Base-by-base conservation (phyloP, 2,329 filamentous ascomycete species). In the Shiraia sp. region DNA sequence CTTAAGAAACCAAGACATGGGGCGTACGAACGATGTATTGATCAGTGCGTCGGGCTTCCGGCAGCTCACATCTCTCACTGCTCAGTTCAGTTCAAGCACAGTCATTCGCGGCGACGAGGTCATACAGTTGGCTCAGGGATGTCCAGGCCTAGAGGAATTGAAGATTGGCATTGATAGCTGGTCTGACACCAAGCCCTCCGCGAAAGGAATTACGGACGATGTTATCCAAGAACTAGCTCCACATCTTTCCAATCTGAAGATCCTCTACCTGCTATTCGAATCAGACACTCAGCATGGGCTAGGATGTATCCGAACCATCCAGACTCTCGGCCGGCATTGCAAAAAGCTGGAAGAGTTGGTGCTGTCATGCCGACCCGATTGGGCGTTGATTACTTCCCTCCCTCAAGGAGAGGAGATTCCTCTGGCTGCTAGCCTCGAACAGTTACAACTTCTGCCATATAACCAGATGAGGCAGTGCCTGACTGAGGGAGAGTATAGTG, bases 11-110 rank as follows among this genome's bases (percentile, higher is more conserved):
- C 26, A 29, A 6, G 26, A 29, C 26, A 29, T 29, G 26, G 26
- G 26, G 26, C 26, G 26, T 29, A 29, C 26, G 26, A 29, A 29
- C 26, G 26, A 29, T 29, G 26, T 29, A 29, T 29, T 29, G 26
- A 29, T 29, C 26, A 29, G 26, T 29, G 26, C 26, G 26, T 29
- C 26, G 26, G 26, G 26, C 26, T 29, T 29, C 14, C 26, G 26
- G 26, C 26, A 29, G 26, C 26, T 29, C 26, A 29, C 26, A 29
- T 29, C 26, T 29, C 14, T 29, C 26, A 29, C 26, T 29, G 26
- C 26, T 29, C 26, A 29, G 14, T 14, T 29, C 26, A 29, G 26
- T 29, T 29, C 26, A 14, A 29, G 26, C 26, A 29, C 26, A 29
- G 26, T 29, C 26, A 29, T 29, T 14, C 26, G 26, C 26, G 26